These are phyloP conservation scores for Aristolochia contorta DNA, from an alignment of 164 flowering plant species.

Conservation along the genomic window DNA sequence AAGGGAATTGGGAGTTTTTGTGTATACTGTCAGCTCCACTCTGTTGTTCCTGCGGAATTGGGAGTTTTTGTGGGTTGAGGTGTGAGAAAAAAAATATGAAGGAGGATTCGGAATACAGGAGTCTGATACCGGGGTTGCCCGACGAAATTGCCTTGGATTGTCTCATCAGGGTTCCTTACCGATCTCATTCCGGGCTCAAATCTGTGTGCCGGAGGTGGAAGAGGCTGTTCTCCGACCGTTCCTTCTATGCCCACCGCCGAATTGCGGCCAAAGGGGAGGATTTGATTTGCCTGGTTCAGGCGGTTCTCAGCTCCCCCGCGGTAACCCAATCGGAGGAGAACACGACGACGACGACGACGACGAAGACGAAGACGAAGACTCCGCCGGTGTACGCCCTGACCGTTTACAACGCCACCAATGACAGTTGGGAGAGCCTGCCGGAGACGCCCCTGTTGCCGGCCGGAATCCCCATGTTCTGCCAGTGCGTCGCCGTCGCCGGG, in stretches of 20 bases:
- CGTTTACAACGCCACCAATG: slow-evolving; percentile 9
- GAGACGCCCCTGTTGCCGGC: neutral
- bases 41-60: too few relatives aligned
- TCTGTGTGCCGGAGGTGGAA: slow-evolving; percentile 28
- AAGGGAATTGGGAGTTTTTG: too few relatives aligned
- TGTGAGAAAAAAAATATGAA: too few relatives aligned
- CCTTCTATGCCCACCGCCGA: slow-evolving; percentile 11
- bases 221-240: slow-evolving; percentile 3
- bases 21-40: too few relatives aligned
- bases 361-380: neutral
- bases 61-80: neutral
- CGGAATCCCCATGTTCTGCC: slow-evolving; percentile 24
- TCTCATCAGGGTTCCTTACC: slow-evolving; percentile 18
- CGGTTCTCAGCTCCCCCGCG: slow-evolving; percentile 5
- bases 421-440: slow-evolving; percentile 15
- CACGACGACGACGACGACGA: neutral
- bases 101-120: neutral
- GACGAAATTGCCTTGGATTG: slow-evolving; percentile 29
- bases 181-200: slow-evolving; percentile 10
- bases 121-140: slow-evolving; percentile 22
- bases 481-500: slow-evolving; percentile 19
- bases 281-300: slow-evolving; percentile 34
- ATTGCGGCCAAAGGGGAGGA: slow-evolving; percentile 8
- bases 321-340: neutral
- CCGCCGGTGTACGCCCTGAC: slow-evolving; percentile 17